phyloP scores from a whole-genome alignment of 495 filamentous ascomycete genomes.

The Mycothermus thermophilus region DNA sequence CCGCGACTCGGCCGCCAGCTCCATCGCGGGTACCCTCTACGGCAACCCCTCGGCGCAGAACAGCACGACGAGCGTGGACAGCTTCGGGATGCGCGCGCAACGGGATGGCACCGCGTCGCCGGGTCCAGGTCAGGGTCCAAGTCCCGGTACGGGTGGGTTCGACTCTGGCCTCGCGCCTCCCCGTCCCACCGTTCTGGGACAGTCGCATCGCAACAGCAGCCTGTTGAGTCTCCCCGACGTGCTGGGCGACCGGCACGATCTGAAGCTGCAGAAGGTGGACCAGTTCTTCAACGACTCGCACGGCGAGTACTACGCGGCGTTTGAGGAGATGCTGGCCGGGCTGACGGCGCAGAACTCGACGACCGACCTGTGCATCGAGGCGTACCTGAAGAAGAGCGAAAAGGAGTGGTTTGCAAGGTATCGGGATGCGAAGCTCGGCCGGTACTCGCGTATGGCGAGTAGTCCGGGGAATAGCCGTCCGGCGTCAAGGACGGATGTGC shows the following conservation, averaged over 20 bases:
- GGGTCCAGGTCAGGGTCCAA: slow-evolving; percentile 15
- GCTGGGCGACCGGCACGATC: slow-evolving; percentile 47
- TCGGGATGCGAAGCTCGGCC: slow-evolving; percentile 43
- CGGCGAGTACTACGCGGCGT: slow-evolving; percentile 42
- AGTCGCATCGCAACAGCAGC: slow-evolving; percentile 20
- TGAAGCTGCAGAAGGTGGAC: slow-evolving; percentile 49
- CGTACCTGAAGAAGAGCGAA: slow-evolving; percentile 47
- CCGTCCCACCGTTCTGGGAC: slow-evolving; percentile 15
- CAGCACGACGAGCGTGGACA: slow-evolving; percentile 24
- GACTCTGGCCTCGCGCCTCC: slow-evolving; percentile 16
- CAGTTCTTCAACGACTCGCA: slow-evolving; percentile 55
- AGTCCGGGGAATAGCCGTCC: slow-evolving; percentile 12
- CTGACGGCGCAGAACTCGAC: slow-evolving; percentile 42
- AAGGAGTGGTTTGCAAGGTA: slow-evolving; percentile 50
- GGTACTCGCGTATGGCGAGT: slow-evolving; percentile 11
- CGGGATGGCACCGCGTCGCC: slow-evolving; percentile 27
- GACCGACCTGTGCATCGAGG: slow-evolving; percentile 45
- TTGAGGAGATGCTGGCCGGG: slow-evolving; percentile 40
- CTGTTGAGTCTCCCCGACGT: slow-evolving; percentile 40
- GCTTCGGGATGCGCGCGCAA: slow-evolving; percentile 25
- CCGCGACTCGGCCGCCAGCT: slow-evolving; percentile 15
- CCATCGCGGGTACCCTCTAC: slow-evolving; percentile 14
- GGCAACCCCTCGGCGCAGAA: slow-evolving; percentile 14
- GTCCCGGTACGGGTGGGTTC: background rate
- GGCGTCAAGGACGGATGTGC: slow-evolving; percentile 9